phyloP scores from a whole-genome alignment of 2,329 filamentous ascomycete species.

The Penicillium sp. region DNA sequence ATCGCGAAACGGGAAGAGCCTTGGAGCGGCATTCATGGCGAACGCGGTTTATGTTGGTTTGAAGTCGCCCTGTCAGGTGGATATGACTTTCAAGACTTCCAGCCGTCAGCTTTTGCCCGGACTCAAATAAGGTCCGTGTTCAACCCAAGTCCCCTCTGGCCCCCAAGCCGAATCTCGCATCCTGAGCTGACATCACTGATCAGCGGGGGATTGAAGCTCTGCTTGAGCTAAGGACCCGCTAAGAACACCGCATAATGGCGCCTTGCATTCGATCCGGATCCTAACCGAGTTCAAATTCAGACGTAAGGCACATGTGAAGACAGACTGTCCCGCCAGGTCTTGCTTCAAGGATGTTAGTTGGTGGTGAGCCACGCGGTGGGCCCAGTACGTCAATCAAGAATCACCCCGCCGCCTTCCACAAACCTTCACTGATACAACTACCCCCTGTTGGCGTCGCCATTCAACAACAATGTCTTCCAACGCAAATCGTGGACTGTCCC shows the following conservation, averaged over 20 bases:
- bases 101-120: neutral
- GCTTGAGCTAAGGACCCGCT: neutral
- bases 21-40: neutral
- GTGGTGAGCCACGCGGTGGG: conserved; percentile 16
- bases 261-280: neutral
- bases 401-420: conserved; percentile 3
- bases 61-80: neutral
- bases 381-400: conserved; percentile 16
- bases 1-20: neutral
- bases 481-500: conserved; percentile 23
- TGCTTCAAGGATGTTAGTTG: neutral
- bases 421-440: neutral
- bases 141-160: neutral
- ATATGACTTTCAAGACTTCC: neutral
- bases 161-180: neutral
- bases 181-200: neutral
- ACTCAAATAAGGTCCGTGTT: neutral
- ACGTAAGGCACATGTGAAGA: neutral
- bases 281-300: neutral
- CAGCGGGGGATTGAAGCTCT: neutral
- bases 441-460: neutral
- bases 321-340: neutral
- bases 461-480: conserved; percentile 10
- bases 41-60: neutral
- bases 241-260: neutral